Evolutionary conservation across 148 eudicot species (phyloP).

Genomic region (Cornus kousa): DNA sequence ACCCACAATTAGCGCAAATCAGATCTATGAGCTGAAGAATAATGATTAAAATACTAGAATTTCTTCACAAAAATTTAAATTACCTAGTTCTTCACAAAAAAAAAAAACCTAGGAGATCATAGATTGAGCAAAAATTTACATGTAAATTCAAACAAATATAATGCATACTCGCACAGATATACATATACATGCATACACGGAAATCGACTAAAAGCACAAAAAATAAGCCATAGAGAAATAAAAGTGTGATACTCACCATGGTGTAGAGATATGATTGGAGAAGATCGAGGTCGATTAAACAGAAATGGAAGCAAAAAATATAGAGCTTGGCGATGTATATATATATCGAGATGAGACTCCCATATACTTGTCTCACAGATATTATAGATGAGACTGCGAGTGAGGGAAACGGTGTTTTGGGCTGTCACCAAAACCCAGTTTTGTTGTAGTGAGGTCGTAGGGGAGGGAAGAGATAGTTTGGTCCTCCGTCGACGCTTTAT

Average conservation of each 20-base stretch:
- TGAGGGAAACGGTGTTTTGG: no score
- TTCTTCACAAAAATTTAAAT: background rate
- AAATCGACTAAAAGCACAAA: background rate
- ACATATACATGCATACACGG: background rate
- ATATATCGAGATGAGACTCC: no score
- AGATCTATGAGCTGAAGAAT: background rate
- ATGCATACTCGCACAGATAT: no score
- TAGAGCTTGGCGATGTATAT: background rate
- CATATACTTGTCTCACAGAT: background rate
- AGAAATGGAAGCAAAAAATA: background rate
- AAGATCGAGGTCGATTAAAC: background rate
- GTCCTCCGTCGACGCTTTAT: no score
- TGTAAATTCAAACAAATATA: no score
- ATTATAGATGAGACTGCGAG: background rate
- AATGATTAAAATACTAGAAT: background rate
- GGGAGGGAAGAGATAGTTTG: no score
- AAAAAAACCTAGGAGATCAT: background rate
- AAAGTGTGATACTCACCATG: slow-evolving; percentile 13
- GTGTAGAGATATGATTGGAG: background rate
- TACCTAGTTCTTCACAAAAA: background rate
- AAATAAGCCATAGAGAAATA: background rate
- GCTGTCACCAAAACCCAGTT: no score
- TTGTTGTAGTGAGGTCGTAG: no score
- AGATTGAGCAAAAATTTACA: background rate
- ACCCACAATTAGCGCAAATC: background rate